phyloP scores from a whole-genome alignment of 2,329 filamentous ascomycete genomes.

The Aureobasidium sp. region DNA sequence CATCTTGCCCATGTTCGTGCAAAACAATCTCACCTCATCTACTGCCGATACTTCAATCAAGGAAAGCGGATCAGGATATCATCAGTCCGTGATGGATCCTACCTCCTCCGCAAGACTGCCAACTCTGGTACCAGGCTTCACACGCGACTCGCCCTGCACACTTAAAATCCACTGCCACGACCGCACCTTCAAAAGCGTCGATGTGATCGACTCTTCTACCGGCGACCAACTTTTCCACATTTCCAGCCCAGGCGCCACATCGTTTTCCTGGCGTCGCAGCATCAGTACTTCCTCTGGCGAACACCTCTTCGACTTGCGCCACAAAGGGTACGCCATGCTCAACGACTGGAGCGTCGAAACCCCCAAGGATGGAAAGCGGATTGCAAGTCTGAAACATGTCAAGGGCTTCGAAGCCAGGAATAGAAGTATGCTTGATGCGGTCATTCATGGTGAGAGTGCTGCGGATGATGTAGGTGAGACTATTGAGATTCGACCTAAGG shows the following conservation, averaged over 20 bases:
- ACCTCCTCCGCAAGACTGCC: neutral
- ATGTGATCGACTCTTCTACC: neutral
- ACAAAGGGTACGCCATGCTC: constrained; percentile 2
- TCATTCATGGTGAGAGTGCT: neutral
- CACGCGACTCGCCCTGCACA: neutral
- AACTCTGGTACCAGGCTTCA: neutral
- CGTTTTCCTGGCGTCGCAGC: neutral
- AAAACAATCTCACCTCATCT: neutral
- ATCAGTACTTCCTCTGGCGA: neutral
- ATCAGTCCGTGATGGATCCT: neutral
- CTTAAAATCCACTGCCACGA: constrained; percentile 3
- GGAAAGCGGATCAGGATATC: no score
- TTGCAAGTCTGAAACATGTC: neutral
- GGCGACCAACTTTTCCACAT: neutral
- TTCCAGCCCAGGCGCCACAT: neutral
- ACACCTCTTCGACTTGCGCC: neutral
- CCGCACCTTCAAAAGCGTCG: neutral
- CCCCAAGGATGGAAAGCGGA: neutral
- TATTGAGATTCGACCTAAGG: neutral
- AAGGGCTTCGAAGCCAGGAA: neutral
- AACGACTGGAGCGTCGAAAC: neutral
- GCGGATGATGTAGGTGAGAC: neutral
- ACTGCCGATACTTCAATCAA: no score
- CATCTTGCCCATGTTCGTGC: neutral
- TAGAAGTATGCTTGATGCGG: neutral